Base-by-base conservation (phyloP, 2,329 filamentous ascomycete genomes). In the Cladosporium sphaerospermum region DNA sequence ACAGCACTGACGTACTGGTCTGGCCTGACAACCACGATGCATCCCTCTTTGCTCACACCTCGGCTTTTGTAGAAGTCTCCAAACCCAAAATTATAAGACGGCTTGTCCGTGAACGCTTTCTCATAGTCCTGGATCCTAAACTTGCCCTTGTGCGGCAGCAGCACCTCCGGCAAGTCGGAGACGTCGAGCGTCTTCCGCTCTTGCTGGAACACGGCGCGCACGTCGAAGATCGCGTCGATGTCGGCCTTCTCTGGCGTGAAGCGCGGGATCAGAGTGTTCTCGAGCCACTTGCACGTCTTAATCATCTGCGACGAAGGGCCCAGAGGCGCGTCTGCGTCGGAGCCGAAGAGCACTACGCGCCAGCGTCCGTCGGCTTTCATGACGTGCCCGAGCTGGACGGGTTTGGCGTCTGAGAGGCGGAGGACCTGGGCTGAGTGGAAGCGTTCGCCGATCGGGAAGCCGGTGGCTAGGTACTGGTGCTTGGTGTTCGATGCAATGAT, bases 1-100 rank as follows among this genome's bases (percentile, higher is more conserved):
- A 69, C 61, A 50, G 60, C 64, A 54, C 61, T 63, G 37, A 88
- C 78, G 66, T 88, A 83, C 63, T 85, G 82, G 70, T 89, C 86
- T 2, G 85, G 86, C 45, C 86, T 68, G 2, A 83, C 71, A 1
- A 84, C 70, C 0, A 86, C 77, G 3, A 82, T 69, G 56, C 79
- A 82, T 0, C 85, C 84, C 50, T 77, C 70, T 14, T 59, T 64
- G 57, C 82, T 74, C 1, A 89, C 72, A 0, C 82, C 84, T 54
- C 83, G 84, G 3, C 74, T 75, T 53, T 76, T 70, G 61, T 86
- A 78, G 18, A 74, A 70, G 52, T 74, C 65, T 3, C 62, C 62
- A 56, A 56, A 59, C 1, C 69, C 73, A 54, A 63, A 67, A 3
- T 59, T 59, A 62, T 69, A 69, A 8, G 71, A 72, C 57, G 65